Evolutionary conservation across 768 basidiomycete genomes (phyloP), one percentile per base, ranked within the genome.

Genomic region (Cubamyces sp.): DNA sequence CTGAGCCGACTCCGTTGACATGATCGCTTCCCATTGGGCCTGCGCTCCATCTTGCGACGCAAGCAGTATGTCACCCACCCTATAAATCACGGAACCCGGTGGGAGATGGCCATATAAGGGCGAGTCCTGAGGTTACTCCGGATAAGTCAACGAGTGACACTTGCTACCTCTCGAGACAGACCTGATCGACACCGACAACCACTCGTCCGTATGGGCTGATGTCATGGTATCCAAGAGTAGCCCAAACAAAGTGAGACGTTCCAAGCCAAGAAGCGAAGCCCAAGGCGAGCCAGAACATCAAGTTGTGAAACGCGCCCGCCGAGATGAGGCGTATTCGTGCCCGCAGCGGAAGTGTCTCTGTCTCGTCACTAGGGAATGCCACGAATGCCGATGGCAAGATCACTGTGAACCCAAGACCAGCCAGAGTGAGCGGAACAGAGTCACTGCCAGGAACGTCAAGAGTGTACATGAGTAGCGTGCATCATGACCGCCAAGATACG

Each of bases 311-410:
- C 18, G 91, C 86, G 2, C 93, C 93, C 1, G 89, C 85, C 8
- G 89, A 79, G 34, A 87, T 78, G 50, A 95, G 78, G 16, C 88
- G 82, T n/a, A 87, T 73, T 21, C 82, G 83, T 5, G 80, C 77
- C 26, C 67, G 77, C 73, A 58, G 23, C 5, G 56, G 40, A 3
- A 66, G 62, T 5, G 64, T 30, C 3, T 52, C 56, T 12, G 58
- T 60, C 34, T 72, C 73, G 7, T 76, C 65, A 26, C 73, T 54
- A 3, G 90, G 79, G 53, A 94, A 84, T 0, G 83, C 75, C 16
- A 93, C 89, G 61, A 90, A 92, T 12, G 90, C 89, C 5, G 90
- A 84, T 0, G 93, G 93, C 12, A 95, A 69, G 46, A 87, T n/a
- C 51, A 88, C 50, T 1, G 84, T 83, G 21, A 94, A 67, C 0